A percentile compares a stretch with the other conserved stretches of the same genome.
phyloP scores from a whole-genome alignment of 345 rosid genomes.

The Lepidium aucheri region DNA sequence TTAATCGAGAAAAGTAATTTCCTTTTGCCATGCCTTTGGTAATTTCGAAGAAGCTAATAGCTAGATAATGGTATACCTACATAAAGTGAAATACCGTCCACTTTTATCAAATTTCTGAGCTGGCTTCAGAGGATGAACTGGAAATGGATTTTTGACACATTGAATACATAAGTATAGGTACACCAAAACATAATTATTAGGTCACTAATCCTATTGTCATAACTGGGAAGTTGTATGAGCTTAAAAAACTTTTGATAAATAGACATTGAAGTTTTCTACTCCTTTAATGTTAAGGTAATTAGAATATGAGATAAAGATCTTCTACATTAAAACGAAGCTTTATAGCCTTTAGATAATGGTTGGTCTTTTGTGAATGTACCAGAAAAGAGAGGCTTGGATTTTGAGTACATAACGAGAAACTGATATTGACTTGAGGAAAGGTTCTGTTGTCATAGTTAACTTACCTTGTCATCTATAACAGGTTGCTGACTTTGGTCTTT shows the following conservation, averaged over 20 bases:
- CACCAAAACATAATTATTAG: not conserved
- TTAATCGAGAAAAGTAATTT: not conserved
- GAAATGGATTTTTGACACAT: not conserved
- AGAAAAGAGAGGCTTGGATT: not conserved
- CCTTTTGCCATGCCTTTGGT: not conserved
- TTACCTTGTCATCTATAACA: constrained; percentile 24
- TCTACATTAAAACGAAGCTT: not conserved
- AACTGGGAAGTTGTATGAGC: not conserved
- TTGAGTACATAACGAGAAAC: not conserved
- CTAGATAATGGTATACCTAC: too few species aligned
- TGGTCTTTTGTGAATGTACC: not conserved
- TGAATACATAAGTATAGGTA: not conserved
- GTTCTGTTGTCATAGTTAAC: not conserved
- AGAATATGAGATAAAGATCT: not conserved
- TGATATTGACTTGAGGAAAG: not conserved
- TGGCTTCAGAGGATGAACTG: not conserved
- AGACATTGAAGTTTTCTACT: not conserved
- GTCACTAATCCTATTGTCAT: not conserved
- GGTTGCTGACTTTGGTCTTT: constrained; percentile 98
- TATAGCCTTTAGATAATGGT: too few species aligned
- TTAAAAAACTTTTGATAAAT: not conserved
- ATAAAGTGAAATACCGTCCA: not conserved
- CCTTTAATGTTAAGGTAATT: not conserved
- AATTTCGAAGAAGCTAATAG: too few species aligned
- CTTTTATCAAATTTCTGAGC: not conserved